Conservation (phyloP, 352 stramenopile species). For the Pilasporangium apinafurcum region DNA sequence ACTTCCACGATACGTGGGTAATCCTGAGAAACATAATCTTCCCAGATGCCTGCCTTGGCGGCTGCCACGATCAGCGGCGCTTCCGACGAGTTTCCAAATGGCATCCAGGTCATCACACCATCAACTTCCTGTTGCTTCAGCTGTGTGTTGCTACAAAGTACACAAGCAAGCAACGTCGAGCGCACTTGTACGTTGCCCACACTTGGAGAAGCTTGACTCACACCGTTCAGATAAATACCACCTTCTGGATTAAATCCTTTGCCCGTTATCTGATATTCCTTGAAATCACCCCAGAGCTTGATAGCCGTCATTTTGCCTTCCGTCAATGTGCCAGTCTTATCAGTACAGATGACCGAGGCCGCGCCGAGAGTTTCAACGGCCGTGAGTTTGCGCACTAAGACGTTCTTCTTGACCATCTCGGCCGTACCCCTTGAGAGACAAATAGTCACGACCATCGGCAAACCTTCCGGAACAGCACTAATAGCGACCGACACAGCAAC, state of each 20-base stretch:
- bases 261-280: constrained; percentile 57
- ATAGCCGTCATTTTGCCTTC: constrained; percentile 81
- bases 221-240: constrained; percentile 35
- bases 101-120: constrained; percentile 37
- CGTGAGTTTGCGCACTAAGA: constrained; percentile 82
- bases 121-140: constrained; percentile 57
- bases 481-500: constrained; percentile 87
- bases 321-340: constrained; percentile 95
- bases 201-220: constrained; percentile 25
- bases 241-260: constrained; percentile 59
- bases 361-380: constrained; percentile 83
- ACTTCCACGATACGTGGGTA: constrained; percentile 86
- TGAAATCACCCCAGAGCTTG: constrained; percentile 71
- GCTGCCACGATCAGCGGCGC: constrained; percentile 67
- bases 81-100: constrained; percentile 68
- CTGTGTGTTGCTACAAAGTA: constrained; percentile 75
- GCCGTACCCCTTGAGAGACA: constrained; percentile 65
- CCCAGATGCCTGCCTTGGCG: constrained; percentile 59
- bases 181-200: constrained; percentile 48
- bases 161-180: constrained; percentile 45
- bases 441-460: constrained; percentile 82
- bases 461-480: constrained; percentile 69
- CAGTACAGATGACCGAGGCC: constrained; percentile 89
- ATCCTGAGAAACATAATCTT: constrained; percentile 38
- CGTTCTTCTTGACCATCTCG: constrained; percentile 72